Base-by-base conservation (phyloP, 1,284 basidiomycete genomes). In the Inonotus hispidus region DNA sequence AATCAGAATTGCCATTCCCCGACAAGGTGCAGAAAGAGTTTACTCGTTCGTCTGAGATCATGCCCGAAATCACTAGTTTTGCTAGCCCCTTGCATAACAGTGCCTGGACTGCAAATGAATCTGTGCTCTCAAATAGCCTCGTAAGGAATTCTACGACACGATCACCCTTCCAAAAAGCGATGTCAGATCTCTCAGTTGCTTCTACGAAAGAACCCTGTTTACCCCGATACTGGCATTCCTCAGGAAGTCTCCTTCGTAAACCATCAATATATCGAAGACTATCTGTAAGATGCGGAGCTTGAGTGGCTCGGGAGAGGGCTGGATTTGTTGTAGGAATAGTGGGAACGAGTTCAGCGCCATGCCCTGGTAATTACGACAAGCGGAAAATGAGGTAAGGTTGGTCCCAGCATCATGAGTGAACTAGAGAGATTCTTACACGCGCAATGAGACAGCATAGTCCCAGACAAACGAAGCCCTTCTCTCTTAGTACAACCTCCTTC, bases 341-440 rank as follows among this genome's bases (percentile, higher is more conserved):
- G 92, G 89, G 75, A 98, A 95, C 0, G 94, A 95, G 66, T 87
- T 88, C 55, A 93, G 72, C 0, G 96, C 96, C 85, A 96, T 93
- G 69, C 89, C 87, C 86, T 93, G 27, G 32, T 32, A 14, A 32
- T 29, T 27, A 47, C 27, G 49, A 21, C 11, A 21, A 47, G 10
- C 3, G 23, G 8, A 29, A 11, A 23, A 16, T 13, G 32, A 3
- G 8, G 8, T 32, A 32, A 32, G 32, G 3, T 38, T 10, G 7
- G 23, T 19, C 14, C 43, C 55, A 27, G 16, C 38, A 41, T 46
- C 11, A n/a, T n/a, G 3, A 21, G 41, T 59, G 37, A 59, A 32
- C 43, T 13, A 29, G 19, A 56, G 39, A 53, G 57, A 29, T 19
- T 62, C 76, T 65, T 65, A 85, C 84, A 68, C 85, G 78, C 61